Evolutionary conservation across 352 stramenopile species (phyloP).

Genomic region (Phytophthora pluvialis): DNA sequence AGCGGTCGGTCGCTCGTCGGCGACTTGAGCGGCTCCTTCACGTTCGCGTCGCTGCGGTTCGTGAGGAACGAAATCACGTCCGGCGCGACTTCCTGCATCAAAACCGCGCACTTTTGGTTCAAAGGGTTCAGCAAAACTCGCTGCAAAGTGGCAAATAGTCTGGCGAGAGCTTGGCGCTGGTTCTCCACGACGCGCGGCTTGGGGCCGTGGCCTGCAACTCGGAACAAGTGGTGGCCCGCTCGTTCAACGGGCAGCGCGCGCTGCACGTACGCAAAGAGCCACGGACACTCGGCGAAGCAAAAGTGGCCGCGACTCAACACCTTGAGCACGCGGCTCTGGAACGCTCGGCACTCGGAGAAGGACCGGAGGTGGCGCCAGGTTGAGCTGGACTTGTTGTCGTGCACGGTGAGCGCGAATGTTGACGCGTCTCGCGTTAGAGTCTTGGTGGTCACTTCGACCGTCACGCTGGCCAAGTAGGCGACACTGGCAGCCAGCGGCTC

Average conservation of each 20-base stretch:
- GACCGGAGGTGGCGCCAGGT: slow-evolving; percentile 45
- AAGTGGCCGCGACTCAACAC: slow-evolving; percentile 44
- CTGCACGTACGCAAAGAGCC: slow-evolving; percentile 49
- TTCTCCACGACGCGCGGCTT: slow-evolving; percentile 38
- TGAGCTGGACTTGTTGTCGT: slow-evolving; percentile 44
- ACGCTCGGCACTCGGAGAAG: slow-evolving; percentile 46
- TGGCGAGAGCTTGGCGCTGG: slow-evolving; percentile 38
- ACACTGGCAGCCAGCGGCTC: slow-evolving; percentile 22
- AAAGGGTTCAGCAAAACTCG: slow-evolving; percentile 44
- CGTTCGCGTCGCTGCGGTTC: slow-evolving; percentile 26
- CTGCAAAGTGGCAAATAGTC: slow-evolving; percentile 50
- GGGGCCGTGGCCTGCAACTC: slow-evolving; percentile 16
- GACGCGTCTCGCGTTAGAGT: slow-evolving; percentile 16
- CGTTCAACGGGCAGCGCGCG: slow-evolving; percentile 35
- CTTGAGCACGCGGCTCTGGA: slow-evolving; percentile 42
- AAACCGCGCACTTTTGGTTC: slow-evolving; percentile 47
- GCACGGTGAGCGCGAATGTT: slow-evolving; percentile 44
- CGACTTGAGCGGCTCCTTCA: slow-evolving; percentile 28
- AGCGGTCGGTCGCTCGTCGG: slow-evolving; percentile 26
- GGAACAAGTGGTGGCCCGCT: slow-evolving; percentile 33
- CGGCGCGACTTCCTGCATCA: slow-evolving; percentile 36
- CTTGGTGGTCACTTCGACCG: slow-evolving; percentile 42
- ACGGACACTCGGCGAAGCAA: slow-evolving; percentile 56
- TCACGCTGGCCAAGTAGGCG: slow-evolving; percentile 41
- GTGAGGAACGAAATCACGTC: slow-evolving; percentile 48